Base-by-base conservation (phyloP, 768 basidiomycete species). In the Mycena galopus region DNA sequence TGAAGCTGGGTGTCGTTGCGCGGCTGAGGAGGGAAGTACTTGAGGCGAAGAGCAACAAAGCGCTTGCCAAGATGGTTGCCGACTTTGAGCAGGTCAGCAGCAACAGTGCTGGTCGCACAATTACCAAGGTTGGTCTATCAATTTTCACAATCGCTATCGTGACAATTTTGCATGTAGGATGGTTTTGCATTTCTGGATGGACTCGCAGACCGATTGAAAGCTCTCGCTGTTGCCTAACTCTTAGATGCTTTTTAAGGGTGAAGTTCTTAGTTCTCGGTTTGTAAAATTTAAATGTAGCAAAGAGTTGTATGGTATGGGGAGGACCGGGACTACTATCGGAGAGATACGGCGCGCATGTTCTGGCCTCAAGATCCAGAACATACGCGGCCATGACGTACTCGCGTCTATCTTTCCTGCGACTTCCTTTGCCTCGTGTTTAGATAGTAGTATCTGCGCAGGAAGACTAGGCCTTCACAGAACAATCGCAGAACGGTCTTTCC, bases 11-110 rank as follows among this genome's bases (percentile, higher is more conserved):
- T 32, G 86, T 90, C 62, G 86, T 93, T 37, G 89, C 88, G 44
- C 83, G 87, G 67, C 83, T 94, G 57, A 85, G 87, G 72, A 79
- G 80, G 57, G 91, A 91, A 50, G 91, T 93, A 55, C 81, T 71
- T 17, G 78, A 56, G 32, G 91, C 91, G 57, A 78, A 77, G 58
- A 86, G 82, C 68, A 93, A 91, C 76, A 85, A 84, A 79, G 84
- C 84, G 55, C 86, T 95, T 47, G 93, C 90, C 33, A 78, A 76
- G 74, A 88, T 94, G 86, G 88, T 94, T 9, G 85, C 87, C 10
- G 92, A 93, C 60, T 95, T 95, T 79, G 90, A 90, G 27, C 84
- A 86, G 59, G 88, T 92, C 65, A 93, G 92, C 35, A 90, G 93
- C 79, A 86, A 86, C 78, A 91, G 90, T 76, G 90, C 85, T 42